phyloP scores from a whole-genome alignment of 2,329 filamentous ascomycete genomes.

The Arthroderma uncinatum region DNA sequence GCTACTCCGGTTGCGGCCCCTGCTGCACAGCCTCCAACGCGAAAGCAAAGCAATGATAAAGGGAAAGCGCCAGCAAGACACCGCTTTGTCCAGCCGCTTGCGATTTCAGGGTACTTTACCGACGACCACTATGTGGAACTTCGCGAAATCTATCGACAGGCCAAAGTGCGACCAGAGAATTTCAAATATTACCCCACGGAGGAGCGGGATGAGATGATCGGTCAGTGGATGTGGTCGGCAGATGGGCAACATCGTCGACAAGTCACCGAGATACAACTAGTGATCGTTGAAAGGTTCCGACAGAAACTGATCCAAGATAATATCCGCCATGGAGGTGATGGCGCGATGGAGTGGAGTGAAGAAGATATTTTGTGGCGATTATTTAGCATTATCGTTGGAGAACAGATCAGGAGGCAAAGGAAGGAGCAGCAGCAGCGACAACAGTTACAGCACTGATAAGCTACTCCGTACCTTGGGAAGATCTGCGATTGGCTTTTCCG shows the following conservation, averaged over 20 bases:
- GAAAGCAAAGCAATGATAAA: background rate
- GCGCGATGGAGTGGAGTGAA: constrained; percentile 34
- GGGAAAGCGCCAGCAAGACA: background rate
- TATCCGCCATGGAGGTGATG: constrained; percentile 27
- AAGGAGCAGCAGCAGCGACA: constrained; percentile 16
- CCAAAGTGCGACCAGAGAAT: constrained; percentile 28
- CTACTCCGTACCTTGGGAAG: background rate
- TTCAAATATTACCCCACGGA: constrained; percentile 29
- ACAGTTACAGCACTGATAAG: background rate
- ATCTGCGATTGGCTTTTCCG: background rate
- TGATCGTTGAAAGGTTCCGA: constrained; percentile 32
- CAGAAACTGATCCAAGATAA: constrained; percentile 28
- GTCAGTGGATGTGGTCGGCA: constrained; percentile 35
- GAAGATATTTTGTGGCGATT: constrained; percentile 35
- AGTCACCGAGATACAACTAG: constrained; percentile 34
- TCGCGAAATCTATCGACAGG: constrained; percentile 30
- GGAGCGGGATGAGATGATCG: constrained; percentile 30
- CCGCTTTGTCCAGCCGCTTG: constrained; percentile 17
- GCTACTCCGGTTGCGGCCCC: background rate
- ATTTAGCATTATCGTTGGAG: constrained; percentile 39
- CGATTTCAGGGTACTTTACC: constrained; percentile 32
- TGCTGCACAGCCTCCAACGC: background rate
- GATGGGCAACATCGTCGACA: constrained; percentile 32
- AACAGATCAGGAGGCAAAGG: constrained; percentile 34
- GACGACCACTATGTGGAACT: constrained; percentile 32